Conservation (phyloP, 805 yeast species). For the Millerago galiae region DNA sequence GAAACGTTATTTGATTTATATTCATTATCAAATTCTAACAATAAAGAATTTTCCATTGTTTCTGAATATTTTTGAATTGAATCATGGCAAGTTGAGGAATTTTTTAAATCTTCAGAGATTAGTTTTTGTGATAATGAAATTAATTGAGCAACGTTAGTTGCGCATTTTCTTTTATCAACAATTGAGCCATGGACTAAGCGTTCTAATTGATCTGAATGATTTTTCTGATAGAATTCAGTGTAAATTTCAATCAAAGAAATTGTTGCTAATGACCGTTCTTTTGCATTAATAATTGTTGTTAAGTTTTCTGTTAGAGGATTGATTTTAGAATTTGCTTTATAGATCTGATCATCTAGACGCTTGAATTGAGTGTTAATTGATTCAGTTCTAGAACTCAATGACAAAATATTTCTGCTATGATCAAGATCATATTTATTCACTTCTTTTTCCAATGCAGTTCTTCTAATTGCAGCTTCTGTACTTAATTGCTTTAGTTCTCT, state of each 20-base stretch:
- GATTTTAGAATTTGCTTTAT: conserved; percentile 51
- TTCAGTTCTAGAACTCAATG: conserved; percentile 43
- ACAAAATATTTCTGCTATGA: conserved; percentile 62
- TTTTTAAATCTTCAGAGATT: conserved; percentile 45
- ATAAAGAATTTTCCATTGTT: conserved; percentile 62
- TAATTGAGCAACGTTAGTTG: conserved; percentile 60
- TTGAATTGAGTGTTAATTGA: conserved; percentile 42
- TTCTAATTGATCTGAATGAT: conserved; percentile 48
- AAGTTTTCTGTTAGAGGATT: conserved; percentile 66
- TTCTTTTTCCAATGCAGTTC: conserved; percentile 45
- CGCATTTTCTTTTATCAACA: conserved; percentile 59
- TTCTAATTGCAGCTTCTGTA: conserved; percentile 47
- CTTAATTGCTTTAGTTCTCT: conserved; percentile 60
- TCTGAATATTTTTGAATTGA: conserved; percentile 67
- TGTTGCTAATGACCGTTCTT: conserved; percentile 67
- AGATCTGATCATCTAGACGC: conserved; percentile 44
- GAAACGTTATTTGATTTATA: conserved; percentile 60
- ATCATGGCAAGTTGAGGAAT: conserved; percentile 28
- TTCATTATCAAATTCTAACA: conserved; percentile 68
- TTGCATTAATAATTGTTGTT: conserved; percentile 60
- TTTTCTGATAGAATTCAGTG: conserved; percentile 55
- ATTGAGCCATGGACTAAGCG: conserved; percentile 45
- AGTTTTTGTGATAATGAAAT: conserved; percentile 60
- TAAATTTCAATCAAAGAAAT: conserved; percentile 72
- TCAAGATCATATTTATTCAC: conserved; percentile 56